A percentile compares a stretch with the other conserved stretches of the same genome.
phyloP scores from a whole-genome alignment of 2,329 filamentous ascomycete species.

The Lachnellula subtilissima region DNA sequence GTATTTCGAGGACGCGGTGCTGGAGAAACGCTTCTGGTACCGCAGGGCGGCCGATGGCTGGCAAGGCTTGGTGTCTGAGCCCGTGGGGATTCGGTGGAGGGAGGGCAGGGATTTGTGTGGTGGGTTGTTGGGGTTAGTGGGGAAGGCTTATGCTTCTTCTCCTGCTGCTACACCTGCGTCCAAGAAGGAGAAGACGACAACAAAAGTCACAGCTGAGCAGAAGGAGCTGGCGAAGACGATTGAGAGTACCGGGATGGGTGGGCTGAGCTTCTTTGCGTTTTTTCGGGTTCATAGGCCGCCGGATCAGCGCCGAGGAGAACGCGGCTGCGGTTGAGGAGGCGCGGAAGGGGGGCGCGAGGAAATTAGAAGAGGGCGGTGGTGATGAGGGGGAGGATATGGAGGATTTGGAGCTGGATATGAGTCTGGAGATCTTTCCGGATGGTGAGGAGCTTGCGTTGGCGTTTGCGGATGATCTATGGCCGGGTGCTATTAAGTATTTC shows the following conservation, averaged over 20 bases:
- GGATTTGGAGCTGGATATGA: slow-evolving; percentile 58
- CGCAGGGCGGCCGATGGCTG: slow-evolving; percentile 64
- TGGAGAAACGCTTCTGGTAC: slow-evolving; percentile 93
- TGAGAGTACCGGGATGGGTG: slow-evolving; percentile 55
- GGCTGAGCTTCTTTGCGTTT: slow-evolving; percentile 79
- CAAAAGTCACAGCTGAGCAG: slow-evolving; percentile 43
- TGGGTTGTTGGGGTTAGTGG: slow-evolving; percentile 71
- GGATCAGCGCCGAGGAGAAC: slow-evolving; percentile 67
- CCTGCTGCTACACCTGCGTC: slow-evolving; percentile 35
- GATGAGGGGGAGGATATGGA: slow-evolving; percentile 58
- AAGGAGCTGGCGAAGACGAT: slow-evolving; percentile 51
- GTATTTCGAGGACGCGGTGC: slow-evolving; percentile 68
- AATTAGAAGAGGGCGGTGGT: slow-evolving; percentile 35
- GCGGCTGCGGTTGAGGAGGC: neutral
- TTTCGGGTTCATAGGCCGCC: slow-evolving; percentile 74
- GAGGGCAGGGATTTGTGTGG: slow-evolving; percentile 76
- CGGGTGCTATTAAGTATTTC: slow-evolving; percentile 84
- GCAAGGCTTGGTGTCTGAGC: slow-evolving; percentile 79
- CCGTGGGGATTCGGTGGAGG: slow-evolving; percentile 86
- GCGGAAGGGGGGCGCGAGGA: neutral
- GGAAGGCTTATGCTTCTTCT: slow-evolving; percentile 52
- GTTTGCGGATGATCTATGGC: slow-evolving; percentile 84
- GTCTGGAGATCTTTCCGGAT: slow-evolving; percentile 80
- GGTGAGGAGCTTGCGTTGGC: slow-evolving; percentile 78
- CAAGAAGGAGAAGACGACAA: slow-evolving; percentile 41